Percentiles rank a stretch among this genome's conserved stretches.
Evolutionary conservation across 2,329 filamentous ascomycete genomes (phyloP).

Genomic region (Pyrenophora tritici-repentis): DNA sequence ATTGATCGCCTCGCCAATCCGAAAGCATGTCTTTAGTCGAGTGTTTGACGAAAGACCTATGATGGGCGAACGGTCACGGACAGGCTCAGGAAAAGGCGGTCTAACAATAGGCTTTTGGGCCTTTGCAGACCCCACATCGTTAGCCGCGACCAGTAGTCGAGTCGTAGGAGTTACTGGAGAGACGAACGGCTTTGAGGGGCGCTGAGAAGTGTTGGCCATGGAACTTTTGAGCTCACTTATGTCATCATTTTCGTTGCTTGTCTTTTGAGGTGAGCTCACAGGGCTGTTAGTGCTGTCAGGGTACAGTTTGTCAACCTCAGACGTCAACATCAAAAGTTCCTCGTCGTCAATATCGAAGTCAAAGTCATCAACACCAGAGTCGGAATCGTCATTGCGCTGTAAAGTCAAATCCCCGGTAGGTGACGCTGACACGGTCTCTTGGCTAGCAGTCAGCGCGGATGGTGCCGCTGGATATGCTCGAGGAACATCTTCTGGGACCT

Average conservation of each 20-base stretch:
- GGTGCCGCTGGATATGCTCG: neutral
- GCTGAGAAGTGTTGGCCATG: neutral
- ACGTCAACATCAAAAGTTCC: slow-evolving; percentile 26
- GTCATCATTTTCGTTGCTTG: neutral
- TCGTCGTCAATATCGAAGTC: slow-evolving; percentile 32
- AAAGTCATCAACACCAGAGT: slow-evolving; percentile 19
- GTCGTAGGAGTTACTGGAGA: slow-evolving; percentile 33
- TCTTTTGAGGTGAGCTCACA: slow-evolving; percentile 4
- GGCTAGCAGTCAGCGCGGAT: neutral
- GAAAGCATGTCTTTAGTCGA: slow-evolving; percentile 65
- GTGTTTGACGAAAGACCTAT: slow-evolving; percentile 56
- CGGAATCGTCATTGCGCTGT: neutral
- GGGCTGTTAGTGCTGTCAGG: neutral
- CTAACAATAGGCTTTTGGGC: slow-evolving; percentile 55
- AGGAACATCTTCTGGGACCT: neutral
- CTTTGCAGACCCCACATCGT: neutral
- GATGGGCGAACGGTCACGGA: slow-evolving; percentile 60
- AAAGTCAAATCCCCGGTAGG: neutral
- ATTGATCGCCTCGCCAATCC: slow-evolving; percentile 64
- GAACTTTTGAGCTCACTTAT: neutral
- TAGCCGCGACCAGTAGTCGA: slow-evolving; percentile 16
- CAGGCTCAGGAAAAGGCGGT: slow-evolving; percentile 55
- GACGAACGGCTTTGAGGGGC: slow-evolving; percentile 20
- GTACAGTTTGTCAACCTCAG: slow-evolving; percentile 1
- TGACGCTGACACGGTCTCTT: neutral